Evolutionary conservation across 2,329 filamentous ascomycete species (phyloP).

Genomic region (Ophiostoma novo-ulmi): DNA sequence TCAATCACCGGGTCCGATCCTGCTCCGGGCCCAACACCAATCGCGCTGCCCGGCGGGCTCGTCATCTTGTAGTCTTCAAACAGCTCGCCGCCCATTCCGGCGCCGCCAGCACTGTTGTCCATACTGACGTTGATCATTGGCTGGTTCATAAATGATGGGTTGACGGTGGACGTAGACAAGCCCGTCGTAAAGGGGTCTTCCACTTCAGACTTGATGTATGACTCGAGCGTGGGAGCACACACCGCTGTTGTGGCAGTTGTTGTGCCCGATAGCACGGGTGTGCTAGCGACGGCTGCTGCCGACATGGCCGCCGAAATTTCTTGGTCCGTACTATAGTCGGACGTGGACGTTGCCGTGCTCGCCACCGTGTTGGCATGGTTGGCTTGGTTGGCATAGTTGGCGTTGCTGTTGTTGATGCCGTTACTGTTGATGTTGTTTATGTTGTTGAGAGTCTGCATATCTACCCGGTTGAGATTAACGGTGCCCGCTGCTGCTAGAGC

Average conservation of each 20-base stretch:
- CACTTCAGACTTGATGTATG: not conserved
- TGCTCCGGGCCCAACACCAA: not conserved
- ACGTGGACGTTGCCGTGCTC: not conserved
- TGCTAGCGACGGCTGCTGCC: not conserved
- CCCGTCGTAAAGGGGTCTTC: not conserved
- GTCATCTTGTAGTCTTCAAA: slow-evolving; percentile 8
- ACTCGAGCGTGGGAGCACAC: not conserved
- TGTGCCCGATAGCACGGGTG: not conserved
- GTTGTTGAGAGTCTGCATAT: not conserved
- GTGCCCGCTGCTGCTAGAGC: not conserved
- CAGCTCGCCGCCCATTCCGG: not conserved
- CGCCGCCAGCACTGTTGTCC: not conserved
- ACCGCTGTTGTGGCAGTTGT: not conserved
- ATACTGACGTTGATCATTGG: not conserved
- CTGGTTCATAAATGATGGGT: slow-evolving; percentile 11
- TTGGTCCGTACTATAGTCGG: slow-evolving; percentile 8
- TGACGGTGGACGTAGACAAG: slow-evolving; percentile 10
- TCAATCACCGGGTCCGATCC: slow-evolving; percentile 36
- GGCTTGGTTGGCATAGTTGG: not conserved
- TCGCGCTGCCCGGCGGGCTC: not conserved
- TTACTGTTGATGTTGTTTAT: slow-evolving; percentile 10
- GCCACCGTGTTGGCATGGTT: not conserved
- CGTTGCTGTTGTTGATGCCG: slow-evolving; percentile 19
- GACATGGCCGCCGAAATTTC: not conserved
- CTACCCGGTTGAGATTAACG: slow-evolving; percentile 16